A percentile compares a stretch with the other conserved stretches of the same genome.
These are phyloP conservation scores for Chrysoporthe puriensis DNA, from an alignment of 2,329 filamentous ascomycete species.

Conservation along the genomic window DNA sequence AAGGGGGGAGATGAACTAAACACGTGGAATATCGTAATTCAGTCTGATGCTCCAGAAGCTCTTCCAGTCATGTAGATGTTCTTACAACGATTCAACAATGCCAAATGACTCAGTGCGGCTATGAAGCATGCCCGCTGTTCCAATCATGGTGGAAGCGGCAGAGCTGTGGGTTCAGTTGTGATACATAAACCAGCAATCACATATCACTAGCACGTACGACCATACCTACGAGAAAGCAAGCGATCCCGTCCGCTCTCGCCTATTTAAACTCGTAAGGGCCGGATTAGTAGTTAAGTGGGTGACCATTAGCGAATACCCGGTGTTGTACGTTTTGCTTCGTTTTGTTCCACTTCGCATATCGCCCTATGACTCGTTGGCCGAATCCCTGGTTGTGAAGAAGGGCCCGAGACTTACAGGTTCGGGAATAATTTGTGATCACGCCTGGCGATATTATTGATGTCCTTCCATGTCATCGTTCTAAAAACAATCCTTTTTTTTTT, in stretches of 20 bases:
- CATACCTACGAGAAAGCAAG: slow-evolving; percentile 9
- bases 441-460: too few relatives aligned
- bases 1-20: too few relatives aligned
- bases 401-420: too few relatives aligned
- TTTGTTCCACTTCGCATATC: not conserved
- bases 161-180: not conserved
- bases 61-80: too few relatives aligned
- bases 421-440: too few relatives aligned
- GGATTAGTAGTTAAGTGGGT: not conserved
- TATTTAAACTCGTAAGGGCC: slow-evolving; percentile 6
- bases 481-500: too few relatives aligned
- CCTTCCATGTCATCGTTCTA: too few relatives aligned
- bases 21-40: too few relatives aligned
- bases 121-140: too few relatives aligned
- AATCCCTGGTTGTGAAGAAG: not conserved
- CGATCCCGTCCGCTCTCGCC: slow-evolving; percentile 11
- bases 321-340: not conserved
- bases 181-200: not conserved
- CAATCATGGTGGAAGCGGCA: not conserved
- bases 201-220: not conserved
- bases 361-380: not conserved
- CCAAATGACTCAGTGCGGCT: too few relatives aligned
- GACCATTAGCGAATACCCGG: not conserved
- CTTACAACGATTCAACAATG: too few relatives aligned
- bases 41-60: too few relatives aligned